Base-by-base conservation (phyloP, 139 green algal species). In the Tetradesmus obliquus region DNA sequence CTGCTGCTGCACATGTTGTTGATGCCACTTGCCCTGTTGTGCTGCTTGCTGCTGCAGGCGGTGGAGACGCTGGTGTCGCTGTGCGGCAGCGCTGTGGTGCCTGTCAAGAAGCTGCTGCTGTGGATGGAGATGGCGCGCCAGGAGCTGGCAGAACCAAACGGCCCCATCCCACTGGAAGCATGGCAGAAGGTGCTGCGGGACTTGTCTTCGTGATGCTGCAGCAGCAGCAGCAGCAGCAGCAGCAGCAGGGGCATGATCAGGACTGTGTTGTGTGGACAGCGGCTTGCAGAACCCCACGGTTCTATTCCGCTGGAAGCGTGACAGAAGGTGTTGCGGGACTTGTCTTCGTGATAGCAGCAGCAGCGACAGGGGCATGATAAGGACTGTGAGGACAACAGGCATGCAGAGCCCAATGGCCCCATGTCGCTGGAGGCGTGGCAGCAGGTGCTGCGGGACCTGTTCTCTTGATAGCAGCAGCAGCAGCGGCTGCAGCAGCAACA, bases 21-120 rank as follows among this genome's bases (percentile, higher is more conserved):
- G 76, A 17, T 22, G n/a, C 76, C 1, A 19, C 53, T 86, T 69
- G 81, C 12, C 15, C 53, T 62, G 54, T 15, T 62, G 54, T 58
- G 53, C 32, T 24, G 8, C 12, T 24, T 5, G 15, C 5, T 24
- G 17, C 66, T 69, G 88, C 84, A 93, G 90, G 85, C 85, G 58
- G 90, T 92, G 4, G 71, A 90, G 3, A 69, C 51, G 45, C 12
- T 92, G 71, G 45, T 51, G 10, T 45, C 55, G 20, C 32, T 82
- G 53, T 82, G 86, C 55, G 86, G 10, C 90, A 92, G 94, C 19
- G 82, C 74, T 24, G 91, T 96, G 51, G 95, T 99, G 88, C 96
- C 98, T 62, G 98, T 99, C 91, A 99, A 99, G 96, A 96, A 96
- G 84, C 94, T 99, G 88, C 95, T 99, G 82, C 95, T 99, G 94